A percentile compares a stretch with the other conserved stretches of the same genome.
These are phyloP conservation scores for Botryotinia globosa DNA, from an alignment of 2,329 filamentous ascomycete genomes.

Conservation along the genomic window DNA sequence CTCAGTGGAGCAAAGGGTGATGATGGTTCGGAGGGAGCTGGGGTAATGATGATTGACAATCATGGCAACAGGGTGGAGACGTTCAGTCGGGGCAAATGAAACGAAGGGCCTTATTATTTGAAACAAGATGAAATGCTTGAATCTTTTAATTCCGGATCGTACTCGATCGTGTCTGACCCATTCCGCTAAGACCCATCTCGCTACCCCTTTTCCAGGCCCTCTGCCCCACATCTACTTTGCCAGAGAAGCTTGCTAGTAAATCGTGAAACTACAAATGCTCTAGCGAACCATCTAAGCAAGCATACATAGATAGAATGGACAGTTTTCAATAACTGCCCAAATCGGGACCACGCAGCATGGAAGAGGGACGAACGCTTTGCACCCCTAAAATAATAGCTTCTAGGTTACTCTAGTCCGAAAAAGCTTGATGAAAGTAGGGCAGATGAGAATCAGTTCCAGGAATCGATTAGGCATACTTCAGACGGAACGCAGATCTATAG, in stretches of 20 bases:
- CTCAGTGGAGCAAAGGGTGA: background rate
- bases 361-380: background rate
- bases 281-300: background rate
- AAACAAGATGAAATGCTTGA: background rate
- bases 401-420: background rate
- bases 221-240: background rate
- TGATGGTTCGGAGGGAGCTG: background rate
- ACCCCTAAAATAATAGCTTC: background rate
- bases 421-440: background rate
- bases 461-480: background rate
- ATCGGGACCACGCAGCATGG: background rate
- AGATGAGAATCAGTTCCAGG: background rate
- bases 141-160: background rate
- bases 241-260: background rate
- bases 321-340: background rate
- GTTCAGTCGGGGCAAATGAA: background rate
- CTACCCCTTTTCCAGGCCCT: background rate
- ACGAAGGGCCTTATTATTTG: background rate
- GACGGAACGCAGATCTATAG: background rate
- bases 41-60: background rate
- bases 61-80: background rate
- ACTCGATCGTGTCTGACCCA: background rate
- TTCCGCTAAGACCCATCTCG: background rate
- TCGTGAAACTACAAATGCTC: background rate
- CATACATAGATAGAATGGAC: rapidly evolving